Evolutionary conservation across 2,329 filamentous ascomycete genomes (phyloP), one percentile per base, ranked within the genome.

Genomic region (Dothidotthia symphoricarpi): DNA sequence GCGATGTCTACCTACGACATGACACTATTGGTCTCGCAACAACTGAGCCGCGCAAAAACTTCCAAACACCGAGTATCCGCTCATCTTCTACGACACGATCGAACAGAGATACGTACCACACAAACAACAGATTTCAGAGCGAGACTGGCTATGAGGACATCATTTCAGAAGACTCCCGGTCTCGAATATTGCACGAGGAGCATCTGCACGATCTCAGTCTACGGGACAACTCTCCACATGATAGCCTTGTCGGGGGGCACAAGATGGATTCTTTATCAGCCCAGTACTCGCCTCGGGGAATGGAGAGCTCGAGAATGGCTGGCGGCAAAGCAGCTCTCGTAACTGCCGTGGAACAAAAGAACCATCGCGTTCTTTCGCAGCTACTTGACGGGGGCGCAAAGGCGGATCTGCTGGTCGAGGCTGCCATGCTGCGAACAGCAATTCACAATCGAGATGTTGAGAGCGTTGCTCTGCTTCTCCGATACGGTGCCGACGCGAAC

Each of bases 291-390:
- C 48, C 55, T 8, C 45, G 61, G 29, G 54, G 59, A 16, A 40
- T 39, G 5, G 40, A 47, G 6, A 46, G 50, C 10, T 60, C 61
- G 5, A 58, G 61, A 30, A 45, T 59, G 15, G 47, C 58, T 11
- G 60, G 58, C 24, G 61, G 66, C 7, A 68, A 65, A 40, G 52
- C 53, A 16, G 64, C 53, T 16, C 45, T 73, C 64, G 12, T 73
- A 72, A 76, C 78, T 15, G 80, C 75, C 3, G 78, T 80, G 0
- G 75, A 75, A 34, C 72, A 86, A 4, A 71, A 83, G 48, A 82
- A 83, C 63, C 84, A 85, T 44, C 80, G 81, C 9, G 78, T 78
- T 10, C 50, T 65, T 10, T 58, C 62, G 34, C 59, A 65, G 31
- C 41, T 65, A 10, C 49, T 65, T 6, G 59, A 65, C 11, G 49